Percentiles rank a stretch among this genome's conserved stretches.
These are phyloP conservation scores for Erodium moschatum DNA, from an alignment of 441 rosid genomes.

Conservation along the genomic window DNA sequence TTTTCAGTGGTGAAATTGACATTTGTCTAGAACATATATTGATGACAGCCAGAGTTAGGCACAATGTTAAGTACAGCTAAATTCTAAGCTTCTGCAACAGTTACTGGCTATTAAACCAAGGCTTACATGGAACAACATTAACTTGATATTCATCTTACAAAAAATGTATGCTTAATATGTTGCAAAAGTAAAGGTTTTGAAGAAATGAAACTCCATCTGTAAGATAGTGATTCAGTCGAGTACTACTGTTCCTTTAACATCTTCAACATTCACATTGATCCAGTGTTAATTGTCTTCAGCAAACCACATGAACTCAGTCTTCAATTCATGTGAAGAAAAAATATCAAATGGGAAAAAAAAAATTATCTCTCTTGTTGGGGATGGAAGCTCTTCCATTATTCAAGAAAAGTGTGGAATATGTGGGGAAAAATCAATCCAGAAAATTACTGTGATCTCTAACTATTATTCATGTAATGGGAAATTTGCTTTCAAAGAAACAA, in stretches of 20 bases:
- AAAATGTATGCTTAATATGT: background rate
- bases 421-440: background rate
- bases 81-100: slow-evolving; percentile 3
- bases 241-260: background rate
- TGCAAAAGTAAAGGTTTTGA: slow-evolving; percentile 1
- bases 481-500: background rate
- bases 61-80: background rate
- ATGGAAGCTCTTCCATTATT: background rate
- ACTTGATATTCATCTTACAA: background rate
- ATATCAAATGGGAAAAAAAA: background rate
- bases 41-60: background rate
- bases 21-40: background rate
- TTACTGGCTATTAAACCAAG: background rate
- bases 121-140: background rate
- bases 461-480: background rate
- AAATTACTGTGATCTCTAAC: background rate
- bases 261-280: background rate
- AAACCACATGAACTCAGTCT: background rate
- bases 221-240: background rate
- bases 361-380: background rate
- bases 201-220: background rate
- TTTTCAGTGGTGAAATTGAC: background rate
- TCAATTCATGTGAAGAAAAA: background rate
- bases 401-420: background rate
- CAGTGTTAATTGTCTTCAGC: background rate